phyloP scores from a whole-genome alignment of 2,329 filamentous ascomycete species.

The Orbilia brochopaga region DNA sequence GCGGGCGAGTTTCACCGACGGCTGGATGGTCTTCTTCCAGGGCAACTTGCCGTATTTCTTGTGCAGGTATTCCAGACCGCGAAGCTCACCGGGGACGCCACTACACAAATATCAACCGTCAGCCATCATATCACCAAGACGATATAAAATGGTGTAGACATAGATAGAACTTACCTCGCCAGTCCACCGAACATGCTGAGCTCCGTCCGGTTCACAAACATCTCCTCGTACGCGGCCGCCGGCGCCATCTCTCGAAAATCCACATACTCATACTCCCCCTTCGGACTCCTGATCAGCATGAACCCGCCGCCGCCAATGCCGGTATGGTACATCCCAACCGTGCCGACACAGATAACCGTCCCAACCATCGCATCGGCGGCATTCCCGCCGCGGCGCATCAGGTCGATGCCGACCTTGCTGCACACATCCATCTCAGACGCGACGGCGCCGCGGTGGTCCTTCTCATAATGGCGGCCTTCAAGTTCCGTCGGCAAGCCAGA shows the following conservation, averaged over 20 bases:
- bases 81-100: slow-evolving; percentile 64
- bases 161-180: slow-evolving; percentile 61
- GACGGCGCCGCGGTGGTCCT: slow-evolving; percentile 65
- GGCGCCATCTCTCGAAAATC: slow-evolving; percentile 92
- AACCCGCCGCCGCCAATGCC: slow-evolving; percentile 93
- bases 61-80: slow-evolving; percentile 57
- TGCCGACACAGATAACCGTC: slow-evolving; percentile 76
- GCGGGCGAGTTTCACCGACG: slow-evolving; percentile 75
- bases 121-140: not conserved
- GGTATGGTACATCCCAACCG: slow-evolving; percentile 63
- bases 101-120: slow-evolving; percentile 56
- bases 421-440: slow-evolving; percentile 74
- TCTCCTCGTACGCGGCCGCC: slow-evolving; percentile 77
- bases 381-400: slow-evolving; percentile 70
- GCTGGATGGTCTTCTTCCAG: slow-evolving; percentile 74
- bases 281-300: slow-evolving; percentile 74
- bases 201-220: slow-evolving; percentile 75
- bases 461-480: slow-evolving; percentile 3
- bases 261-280: slow-evolving; percentile 81
- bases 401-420: slow-evolving; percentile 70
- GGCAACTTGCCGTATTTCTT: slow-evolving; percentile 66
- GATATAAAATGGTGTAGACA: not conserved
- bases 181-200: slow-evolving; percentile 75
- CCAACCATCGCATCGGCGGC: slow-evolving; percentile 78
- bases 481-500: slow-evolving; percentile 7